Evolutionary conservation across 192 early-diverging fungal genomes (phyloP), one percentile per base, ranked within the genome.

Genomic region (Rhizophagus clarus): DNA sequence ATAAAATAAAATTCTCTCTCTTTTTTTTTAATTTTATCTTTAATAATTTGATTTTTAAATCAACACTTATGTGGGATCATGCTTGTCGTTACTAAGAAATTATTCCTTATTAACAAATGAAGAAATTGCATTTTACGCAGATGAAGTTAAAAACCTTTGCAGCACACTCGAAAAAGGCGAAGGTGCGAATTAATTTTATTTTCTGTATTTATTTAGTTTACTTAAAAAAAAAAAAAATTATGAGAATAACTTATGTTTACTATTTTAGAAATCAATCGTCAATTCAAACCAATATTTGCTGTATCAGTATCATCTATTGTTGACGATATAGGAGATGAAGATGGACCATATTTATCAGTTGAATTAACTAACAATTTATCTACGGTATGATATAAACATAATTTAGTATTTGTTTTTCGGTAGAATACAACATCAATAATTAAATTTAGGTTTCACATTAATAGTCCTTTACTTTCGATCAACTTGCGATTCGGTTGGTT

Each of bases 301-400:
- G 81, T 91, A 10, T 80, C 85, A 8, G 85, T 91, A 5, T 76
- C 81, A 7, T 83, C 84, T 0, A 82, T 94, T 14, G 86, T 93
- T 4, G 92, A 93, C 74, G 88, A 88, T 76, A 78, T 90, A 37
- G 85, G 74, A 26, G 81, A 88, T 56, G 90, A 91, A 12, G 89
- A 91, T 37, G 84, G 87, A 1, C 84, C 90, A 2, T 84, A 85
- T 61, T 79, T 92, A 4, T 83, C 86, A 31, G 74, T 93, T 22
- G 72, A 77, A 47, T 85, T 93, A 29, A 84, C 88, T 14, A 93
- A 87, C 78, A 81, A 84, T 51, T 73, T 94, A 3, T 85, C 89
- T 51, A 89, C 89, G 82, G 92, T 93, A 75, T 22, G 49, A 63
- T 56, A 8, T 20, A 14, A 47, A 49, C 68, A 49, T n/a, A 47